A percentile compares a stretch with the other conserved stretches of the same genome.
phyloP scores from a whole-genome alignment of 495 filamentous ascomycete species.

The Pseudevernia furfuracea region DNA sequence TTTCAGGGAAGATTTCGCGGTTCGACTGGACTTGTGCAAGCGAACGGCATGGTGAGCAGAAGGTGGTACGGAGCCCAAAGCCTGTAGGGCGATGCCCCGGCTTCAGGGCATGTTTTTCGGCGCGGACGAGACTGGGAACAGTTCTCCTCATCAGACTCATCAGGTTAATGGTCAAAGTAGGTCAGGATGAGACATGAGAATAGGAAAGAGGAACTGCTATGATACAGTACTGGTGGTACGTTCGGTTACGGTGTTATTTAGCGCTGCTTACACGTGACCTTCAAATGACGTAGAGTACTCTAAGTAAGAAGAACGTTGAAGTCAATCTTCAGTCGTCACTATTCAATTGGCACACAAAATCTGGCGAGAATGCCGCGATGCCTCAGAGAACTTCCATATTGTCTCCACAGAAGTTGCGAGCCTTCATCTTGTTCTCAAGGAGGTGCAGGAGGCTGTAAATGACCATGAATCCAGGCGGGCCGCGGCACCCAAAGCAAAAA shows the following conservation, averaged over 20 bases:
- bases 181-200: conserved; percentile 15
- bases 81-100: neutral
- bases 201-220: neutral
- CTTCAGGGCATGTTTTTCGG: conserved; percentile 8
- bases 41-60: conserved; percentile 12
- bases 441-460: neutral
- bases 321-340: neutral
- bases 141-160: conserved; percentile 23
- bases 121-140: conserved; percentile 15
- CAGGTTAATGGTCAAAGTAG: conserved; percentile 11
- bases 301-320: too few relatives aligned
- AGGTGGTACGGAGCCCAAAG: neutral
- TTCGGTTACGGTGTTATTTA: neutral
- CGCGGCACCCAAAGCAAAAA: neutral
- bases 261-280: neutral
- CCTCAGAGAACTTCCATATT: conserved; percentile 1
- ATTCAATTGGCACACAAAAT: conserved; percentile 5
- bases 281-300: neutral
- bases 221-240: neutral
- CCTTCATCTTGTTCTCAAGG: neutral
- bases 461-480: too few relatives aligned
- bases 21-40: conserved; percentile 26
- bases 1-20: conserved; percentile 21
- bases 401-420: neutral
- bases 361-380: neutral